Evolutionary conservation across 768 basidiomycete genomes (phyloP), one percentile per base, ranked within the genome.

Genomic region (Asterophora parasitica): DNA sequence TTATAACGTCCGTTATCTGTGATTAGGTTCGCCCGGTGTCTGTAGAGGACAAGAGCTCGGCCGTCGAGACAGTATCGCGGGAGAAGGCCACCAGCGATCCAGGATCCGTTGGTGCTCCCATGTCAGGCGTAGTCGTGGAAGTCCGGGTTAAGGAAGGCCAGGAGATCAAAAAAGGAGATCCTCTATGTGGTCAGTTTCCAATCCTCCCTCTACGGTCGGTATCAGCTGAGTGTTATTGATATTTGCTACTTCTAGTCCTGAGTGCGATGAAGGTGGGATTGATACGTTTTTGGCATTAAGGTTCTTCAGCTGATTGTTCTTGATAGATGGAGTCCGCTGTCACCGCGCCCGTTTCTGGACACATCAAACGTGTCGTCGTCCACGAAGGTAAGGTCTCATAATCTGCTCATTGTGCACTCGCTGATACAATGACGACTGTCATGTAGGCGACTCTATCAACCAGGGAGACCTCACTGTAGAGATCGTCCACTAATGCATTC

Each of bases 91-190:
- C 90, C 9, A 74, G 74, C 54, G 94, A 94, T 64, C 94, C 95
- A 50, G 95, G 96, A 55, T 93, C 90, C n/a, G 87, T 98, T 53
- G 96, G 94, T 46, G 92, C 92, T 42, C 91, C 93, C 3, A 95
- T 96, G 92, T 92, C 91, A 48, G 96, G 94, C 66, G 95, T 98
- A 42, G 93, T 98, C 46, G 89, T 99, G 13, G 96, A 99, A 66
- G 93, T 99, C 40, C 78, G 95, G 60, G 94, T 97, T 51, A 95
- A 96, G 72, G 96, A 98, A 67, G 93, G 93, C 17, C 87, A 94
- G 49, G 92, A 95, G 62, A 93, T 99, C 67, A 94, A 87, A 82
- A 95, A 93, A 71, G 96, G 96, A 42, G 96, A 99, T 72, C 93
- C 95, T 49, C 73, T 97, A 54, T 88, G 88, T 67, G 83, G 87